phyloP scores from a whole-genome alignment of 2,329 filamentous ascomycete genomes.

The Bipolaris zeicola region DNA sequence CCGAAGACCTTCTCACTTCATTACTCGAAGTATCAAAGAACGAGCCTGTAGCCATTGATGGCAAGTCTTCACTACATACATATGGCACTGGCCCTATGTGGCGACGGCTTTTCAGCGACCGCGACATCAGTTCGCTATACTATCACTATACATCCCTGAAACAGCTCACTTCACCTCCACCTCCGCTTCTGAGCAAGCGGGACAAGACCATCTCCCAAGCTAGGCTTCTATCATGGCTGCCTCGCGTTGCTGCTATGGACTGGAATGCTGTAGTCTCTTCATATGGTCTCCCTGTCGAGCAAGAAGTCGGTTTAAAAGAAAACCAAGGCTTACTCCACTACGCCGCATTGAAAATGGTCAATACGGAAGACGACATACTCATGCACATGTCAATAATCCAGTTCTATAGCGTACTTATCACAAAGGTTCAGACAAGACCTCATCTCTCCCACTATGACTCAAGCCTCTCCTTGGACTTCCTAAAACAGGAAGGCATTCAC shows the following conservation, averaged over 20 bases:
- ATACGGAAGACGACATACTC: slow-evolving; percentile 61
- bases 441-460: slow-evolving; percentile 45
- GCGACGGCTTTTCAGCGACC: slow-evolving; percentile 66
- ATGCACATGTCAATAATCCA: slow-evolving; percentile 65
- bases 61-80: slow-evolving; percentile 30
- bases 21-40: slow-evolving; percentile 56
- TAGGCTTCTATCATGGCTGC: slow-evolving; percentile 63
- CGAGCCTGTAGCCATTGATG: slow-evolving; percentile 49
- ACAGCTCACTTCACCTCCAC: slow-evolving; percentile 38
- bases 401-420: slow-evolving; percentile 62
- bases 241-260: slow-evolving; percentile 59
- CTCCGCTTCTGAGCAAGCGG: slow-evolving; percentile 52
- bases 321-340: slow-evolving; percentile 59
- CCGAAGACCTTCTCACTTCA: slow-evolving; percentile 58
- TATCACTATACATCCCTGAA: slow-evolving; percentile 61
- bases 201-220: slow-evolving; percentile 66
- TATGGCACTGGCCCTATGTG: slow-evolving; percentile 57
- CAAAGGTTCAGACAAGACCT: slow-evolving; percentile 44
- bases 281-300: slow-evolving; percentile 60
- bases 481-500: slow-evolving; percentile 59
- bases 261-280: slow-evolving; percentile 60
- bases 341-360: slow-evolving; percentile 61
- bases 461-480: slow-evolving; percentile 57
- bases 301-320: slow-evolving; percentile 39
- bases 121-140: slow-evolving; percentile 62